Evolutionary conservation across 805 yeast genomes (phyloP).

Genomic region (Yamadazyma tumulicola): DNA sequence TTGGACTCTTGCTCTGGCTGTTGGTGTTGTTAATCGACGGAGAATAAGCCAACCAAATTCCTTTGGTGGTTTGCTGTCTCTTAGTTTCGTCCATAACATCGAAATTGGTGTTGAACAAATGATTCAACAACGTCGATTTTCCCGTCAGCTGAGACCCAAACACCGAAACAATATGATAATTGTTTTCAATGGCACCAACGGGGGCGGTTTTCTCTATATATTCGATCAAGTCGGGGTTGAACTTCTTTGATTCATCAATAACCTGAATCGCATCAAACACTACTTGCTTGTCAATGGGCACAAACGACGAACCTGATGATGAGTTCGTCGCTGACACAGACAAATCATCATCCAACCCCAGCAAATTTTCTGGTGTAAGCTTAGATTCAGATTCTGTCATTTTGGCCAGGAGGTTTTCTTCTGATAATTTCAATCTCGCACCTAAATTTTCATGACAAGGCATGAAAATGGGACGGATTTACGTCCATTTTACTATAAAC

Average conservation of each 20-base stretch:
- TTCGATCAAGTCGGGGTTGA: constrained; percentile 36
- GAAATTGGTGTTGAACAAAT: constrained; percentile 79
- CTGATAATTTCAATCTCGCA: no score
- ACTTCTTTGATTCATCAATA: constrained; percentile 57
- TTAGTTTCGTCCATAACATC: constrained; percentile 88
- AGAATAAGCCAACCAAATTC: constrained; percentile 43
- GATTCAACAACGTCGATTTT: constrained; percentile 86
- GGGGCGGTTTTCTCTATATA: constrained; percentile 34
- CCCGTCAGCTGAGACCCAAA: constrained; percentile 98
- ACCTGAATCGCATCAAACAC: constrained; percentile 51
- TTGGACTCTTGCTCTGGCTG: constrained; percentile 7
- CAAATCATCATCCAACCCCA: constrained; percentile 1
- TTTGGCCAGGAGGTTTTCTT: no score
- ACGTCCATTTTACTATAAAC: no score
- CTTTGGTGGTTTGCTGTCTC: constrained; percentile 77
- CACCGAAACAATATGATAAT: constrained; percentile 89
- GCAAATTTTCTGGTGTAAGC: not conserved
- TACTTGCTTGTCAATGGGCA: constrained; percentile 30
- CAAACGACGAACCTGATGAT: constrained; percentile 38
- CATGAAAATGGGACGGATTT: no score
- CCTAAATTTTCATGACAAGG: no score
- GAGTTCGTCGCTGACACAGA: no score
- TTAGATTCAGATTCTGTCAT: no score
- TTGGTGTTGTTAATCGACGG: constrained; percentile 26
- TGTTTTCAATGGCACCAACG: constrained; percentile 49